Conservation (phyloP, 805 yeast species). For the Kuraishia capsulata region DNA sequence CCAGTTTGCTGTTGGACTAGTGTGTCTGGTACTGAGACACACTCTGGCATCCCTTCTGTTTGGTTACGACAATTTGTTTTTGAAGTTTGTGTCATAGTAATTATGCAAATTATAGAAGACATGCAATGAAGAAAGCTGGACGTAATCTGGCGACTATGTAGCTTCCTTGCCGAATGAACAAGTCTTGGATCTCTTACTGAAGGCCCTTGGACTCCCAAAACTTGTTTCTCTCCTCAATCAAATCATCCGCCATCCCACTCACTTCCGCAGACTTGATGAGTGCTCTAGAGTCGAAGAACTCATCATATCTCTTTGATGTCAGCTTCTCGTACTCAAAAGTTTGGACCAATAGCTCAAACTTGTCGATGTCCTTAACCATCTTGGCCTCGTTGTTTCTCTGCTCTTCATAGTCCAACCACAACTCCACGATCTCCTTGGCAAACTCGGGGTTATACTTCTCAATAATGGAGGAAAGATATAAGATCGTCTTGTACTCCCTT, state of each 20-base stretch:
- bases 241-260: conserved; percentile 54
- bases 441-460: conserved; percentile 54
- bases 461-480: conserved; percentile 52
- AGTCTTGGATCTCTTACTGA: not conserved
- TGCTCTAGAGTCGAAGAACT: conserved; percentile 56
- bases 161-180: not conserved
- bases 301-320: conserved; percentile 51
- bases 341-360: conserved; percentile 77
- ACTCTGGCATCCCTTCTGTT: conserved; percentile 77
- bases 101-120: too few relatives aligned
- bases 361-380: conserved; percentile 90
- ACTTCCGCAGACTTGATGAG: conserved; percentile 68
- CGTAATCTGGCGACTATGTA: too few relatives aligned
- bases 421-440: conserved; percentile 54
- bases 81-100: not conserved
- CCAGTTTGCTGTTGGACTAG: conserved; percentile 61
- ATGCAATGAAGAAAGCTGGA: too few relatives aligned
- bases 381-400: conserved; percentile 74
- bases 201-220: conserved; percentile 22
- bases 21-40: conserved; percentile 68
- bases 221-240: conserved; percentile 34
- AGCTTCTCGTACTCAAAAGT: conserved; percentile 77
- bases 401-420: conserved; percentile 88
- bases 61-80: conserved; percentile 72
- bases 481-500: conserved; percentile 67